A percentile compares a stretch with the other conserved stretches of the same genome.
Evolutionary conservation across 139 green algal genomes (phyloP).

Genomic region (Coccomyxa sp.): DNA sequence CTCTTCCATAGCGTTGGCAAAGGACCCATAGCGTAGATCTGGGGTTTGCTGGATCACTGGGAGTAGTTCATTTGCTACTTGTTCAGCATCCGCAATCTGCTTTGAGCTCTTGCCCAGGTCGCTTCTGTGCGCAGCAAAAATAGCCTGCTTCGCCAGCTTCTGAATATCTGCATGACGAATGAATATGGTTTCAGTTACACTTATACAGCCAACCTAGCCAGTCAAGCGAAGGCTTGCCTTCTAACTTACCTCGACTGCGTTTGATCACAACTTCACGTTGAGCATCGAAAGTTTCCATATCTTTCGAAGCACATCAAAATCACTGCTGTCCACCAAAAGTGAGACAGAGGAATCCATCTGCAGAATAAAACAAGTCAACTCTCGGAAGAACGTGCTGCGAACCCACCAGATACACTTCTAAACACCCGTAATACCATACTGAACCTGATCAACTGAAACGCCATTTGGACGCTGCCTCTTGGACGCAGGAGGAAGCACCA

Average conservation of each 20-base stretch:
- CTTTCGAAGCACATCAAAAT: constrained; percentile 25
- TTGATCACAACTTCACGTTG: constrained; percentile 70
- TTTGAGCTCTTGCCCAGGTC: constrained; percentile 26
- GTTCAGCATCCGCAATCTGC: constrained; percentile 22
- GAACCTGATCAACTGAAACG: too few relatives aligned
- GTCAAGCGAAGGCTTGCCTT: background rate
- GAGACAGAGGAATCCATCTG: too few relatives aligned
- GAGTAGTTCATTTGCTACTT: constrained; percentile 47
- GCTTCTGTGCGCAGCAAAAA: constrained; percentile 69
- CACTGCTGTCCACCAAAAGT: background rate
- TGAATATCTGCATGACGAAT: constrained; percentile 45
- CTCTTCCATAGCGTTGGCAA: constrained; percentile 53
- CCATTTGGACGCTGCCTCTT: too few relatives aligned
- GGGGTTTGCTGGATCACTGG: constrained; percentile 52
- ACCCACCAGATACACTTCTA: too few relatives aligned
- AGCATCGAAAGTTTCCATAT: constrained; percentile 57
- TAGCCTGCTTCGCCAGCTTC: constrained; percentile 74
- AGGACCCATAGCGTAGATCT: constrained; percentile 55
- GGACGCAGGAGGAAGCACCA: too few relatives aligned
- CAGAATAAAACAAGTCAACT: too few relatives aligned
- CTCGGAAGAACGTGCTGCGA: too few relatives aligned
- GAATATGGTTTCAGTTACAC: background rate
- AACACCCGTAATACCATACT: too few relatives aligned
- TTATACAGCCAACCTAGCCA: background rate
- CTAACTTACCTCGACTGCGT: constrained; percentile 36